These are phyloP conservation scores for Saururus chinensis DNA, from an alignment of 164 flowering plant genomes.

Conservation along the genomic window DNA sequence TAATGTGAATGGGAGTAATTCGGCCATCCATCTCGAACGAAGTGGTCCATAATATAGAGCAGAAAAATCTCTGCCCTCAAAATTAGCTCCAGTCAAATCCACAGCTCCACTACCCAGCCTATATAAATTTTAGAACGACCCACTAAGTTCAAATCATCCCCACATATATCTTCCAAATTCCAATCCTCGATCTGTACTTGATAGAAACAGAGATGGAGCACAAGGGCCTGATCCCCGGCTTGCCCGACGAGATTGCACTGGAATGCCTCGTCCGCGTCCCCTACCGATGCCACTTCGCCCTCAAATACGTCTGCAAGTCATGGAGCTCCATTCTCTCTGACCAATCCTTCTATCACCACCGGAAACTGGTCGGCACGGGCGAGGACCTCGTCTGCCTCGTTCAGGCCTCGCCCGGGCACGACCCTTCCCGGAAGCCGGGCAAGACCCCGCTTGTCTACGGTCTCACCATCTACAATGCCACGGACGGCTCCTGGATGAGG, in stretches of 20 bases:
- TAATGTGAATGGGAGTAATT: too few relatives aligned
- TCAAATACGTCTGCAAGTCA: constrained; percentile 18
- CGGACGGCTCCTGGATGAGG: constrained; percentile 10
- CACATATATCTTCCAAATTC: too few relatives aligned
- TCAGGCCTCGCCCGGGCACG: constrained; percentile 14
- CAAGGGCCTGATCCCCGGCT: constrained; percentile 13
- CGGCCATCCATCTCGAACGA: too few relatives aligned
- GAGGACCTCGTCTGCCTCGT: constrained; percentile 28
- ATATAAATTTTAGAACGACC: too few relatives aligned
- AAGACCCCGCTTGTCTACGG: constrained; percentile 4
- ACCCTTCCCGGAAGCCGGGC: neutral
- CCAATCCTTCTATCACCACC: constrained; percentile 8
- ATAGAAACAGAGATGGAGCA: neutral
- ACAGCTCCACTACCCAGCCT: too few relatives aligned
- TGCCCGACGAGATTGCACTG: constrained; percentile 24
- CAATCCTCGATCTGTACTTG: too few relatives aligned
- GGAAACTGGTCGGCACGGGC: constrained; percentile 6
- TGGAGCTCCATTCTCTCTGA: constrained; percentile 16
- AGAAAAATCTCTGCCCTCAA: too few relatives aligned
- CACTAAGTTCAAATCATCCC: too few relatives aligned
- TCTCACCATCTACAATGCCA: constrained; percentile 15
- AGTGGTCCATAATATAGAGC: too few relatives aligned
- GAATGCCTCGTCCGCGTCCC: constrained; percentile 24
- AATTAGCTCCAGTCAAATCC: too few relatives aligned
- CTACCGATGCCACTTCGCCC: constrained; percentile 7